Evolutionary conservation across 177 flowering plant genomes (phyloP).

Genomic region (Tripterygium wilfordii): DNA sequence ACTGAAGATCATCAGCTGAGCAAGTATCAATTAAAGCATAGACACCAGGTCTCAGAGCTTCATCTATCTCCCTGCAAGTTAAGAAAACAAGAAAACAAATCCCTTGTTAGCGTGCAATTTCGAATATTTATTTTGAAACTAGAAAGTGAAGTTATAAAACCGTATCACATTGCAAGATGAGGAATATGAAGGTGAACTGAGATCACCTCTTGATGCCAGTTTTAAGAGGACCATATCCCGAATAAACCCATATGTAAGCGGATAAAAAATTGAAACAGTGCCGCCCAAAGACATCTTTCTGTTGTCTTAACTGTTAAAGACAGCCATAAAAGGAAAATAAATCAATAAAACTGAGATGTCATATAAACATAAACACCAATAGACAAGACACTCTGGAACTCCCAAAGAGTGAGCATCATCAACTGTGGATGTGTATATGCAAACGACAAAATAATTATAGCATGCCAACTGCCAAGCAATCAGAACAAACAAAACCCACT

Average conservation of each 20-base stretch:
- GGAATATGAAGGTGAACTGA: too few species aligned
- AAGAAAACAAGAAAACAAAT: neutral
- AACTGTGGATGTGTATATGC: too few species aligned
- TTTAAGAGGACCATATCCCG: conserved; percentile 65
- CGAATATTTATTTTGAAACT: neutral
- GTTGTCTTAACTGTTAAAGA: conserved; percentile 69
- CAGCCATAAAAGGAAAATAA: neutral
- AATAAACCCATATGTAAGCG: conserved; percentile 64
- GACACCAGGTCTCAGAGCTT: conserved; percentile 80
- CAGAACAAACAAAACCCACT: too few species aligned
- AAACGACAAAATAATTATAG: too few species aligned
- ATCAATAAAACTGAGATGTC: neutral
- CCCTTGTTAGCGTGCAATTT: neutral
- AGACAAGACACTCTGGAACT: too few species aligned
- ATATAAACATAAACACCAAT: too few species aligned
- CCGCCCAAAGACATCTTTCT: conserved; percentile 53
- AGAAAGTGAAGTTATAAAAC: neutral
- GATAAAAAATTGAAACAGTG: conserved; percentile 56
- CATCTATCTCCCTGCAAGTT: conserved; percentile 76
- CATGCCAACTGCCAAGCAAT: too few species aligned
- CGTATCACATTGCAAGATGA: too few species aligned
- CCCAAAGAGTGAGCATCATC: too few species aligned
- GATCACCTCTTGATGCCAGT: conserved; percentile 71
- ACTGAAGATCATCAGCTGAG: conserved; percentile 76
- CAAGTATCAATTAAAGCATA: conserved; percentile 83